These are phyloP conservation scores for Calonectria hawksworthii DNA, from an alignment of 2,329 filamentous ascomycete genomes.

Conservation along the genomic window DNA sequence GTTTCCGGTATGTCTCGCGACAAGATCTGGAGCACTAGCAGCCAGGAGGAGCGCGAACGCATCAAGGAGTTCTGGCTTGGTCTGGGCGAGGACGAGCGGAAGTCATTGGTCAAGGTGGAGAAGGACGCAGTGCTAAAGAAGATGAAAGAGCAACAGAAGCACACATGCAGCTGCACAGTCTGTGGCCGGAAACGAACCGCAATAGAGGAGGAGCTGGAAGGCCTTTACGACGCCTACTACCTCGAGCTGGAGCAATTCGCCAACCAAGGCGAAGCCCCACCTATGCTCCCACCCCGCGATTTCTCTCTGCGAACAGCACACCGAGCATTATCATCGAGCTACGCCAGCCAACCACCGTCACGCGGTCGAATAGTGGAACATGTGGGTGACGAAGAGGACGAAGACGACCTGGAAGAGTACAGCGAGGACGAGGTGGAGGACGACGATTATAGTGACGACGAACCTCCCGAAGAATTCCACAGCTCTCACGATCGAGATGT, in stretches of 20 bases:
- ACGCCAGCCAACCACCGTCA: slow-evolving; percentile 77
- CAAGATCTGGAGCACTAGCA: slow-evolving; percentile 98
- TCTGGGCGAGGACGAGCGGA: slow-evolving; percentile 92
- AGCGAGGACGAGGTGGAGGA: slow-evolving; percentile 69
- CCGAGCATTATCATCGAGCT: slow-evolving; percentile 70
- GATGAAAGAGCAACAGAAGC: slow-evolving; percentile 99
- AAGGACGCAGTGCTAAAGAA: slow-evolving; percentile 98
- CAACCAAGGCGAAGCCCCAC: slow-evolving; percentile 80
- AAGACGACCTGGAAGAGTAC: slow-evolving; percentile 67
- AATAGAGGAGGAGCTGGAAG: slow-evolving; percentile 97
- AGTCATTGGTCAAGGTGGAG: slow-evolving; percentile 96
- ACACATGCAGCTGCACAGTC: slow-evolving; percentile 97
- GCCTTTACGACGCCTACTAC: slow-evolving; percentile 98
- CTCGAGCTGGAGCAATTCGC: slow-evolving; percentile 98
- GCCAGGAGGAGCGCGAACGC: slow-evolving; percentile 92
- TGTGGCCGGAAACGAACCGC: slow-evolving; percentile 96
- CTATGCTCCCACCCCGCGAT: slow-evolving; percentile 67
- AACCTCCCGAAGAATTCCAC: slow-evolving; percentile 78
- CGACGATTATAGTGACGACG: slow-evolving; percentile 76
- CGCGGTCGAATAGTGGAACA: slow-evolving; percentile 81
- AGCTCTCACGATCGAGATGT: slow-evolving; percentile 74
- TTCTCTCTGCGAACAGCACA: slow-evolving; percentile 69
- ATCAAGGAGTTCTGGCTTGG: slow-evolving; percentile 99
- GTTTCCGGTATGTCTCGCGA: slow-evolving; percentile 74
- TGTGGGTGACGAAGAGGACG: slow-evolving; percentile 68